Conservation (phyloP, 495 filamentous ascomycete genomes). For the Parachaetomium inaequale region DNA sequence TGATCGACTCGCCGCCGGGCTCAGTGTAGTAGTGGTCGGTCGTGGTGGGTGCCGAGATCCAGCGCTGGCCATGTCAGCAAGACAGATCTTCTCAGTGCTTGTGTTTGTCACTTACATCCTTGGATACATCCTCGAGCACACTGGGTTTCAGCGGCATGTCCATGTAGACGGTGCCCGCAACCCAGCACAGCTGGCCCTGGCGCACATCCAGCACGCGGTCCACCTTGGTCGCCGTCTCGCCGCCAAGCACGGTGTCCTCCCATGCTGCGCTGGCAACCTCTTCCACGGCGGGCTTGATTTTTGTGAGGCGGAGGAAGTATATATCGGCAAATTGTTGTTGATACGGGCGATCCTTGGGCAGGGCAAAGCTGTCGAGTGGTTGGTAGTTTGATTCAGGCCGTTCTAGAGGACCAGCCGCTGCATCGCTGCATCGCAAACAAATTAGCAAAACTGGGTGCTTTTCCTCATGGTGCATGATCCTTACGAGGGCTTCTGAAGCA, state of each 20-base stretch:
- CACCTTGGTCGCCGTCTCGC: constrained; percentile 67
- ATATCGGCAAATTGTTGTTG: constrained; percentile 95
- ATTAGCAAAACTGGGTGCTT: constrained; percentile 19
- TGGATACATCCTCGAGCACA: constrained; percentile 89
- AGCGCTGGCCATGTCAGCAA: constrained; percentile 56
- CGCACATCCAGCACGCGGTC: constrained; percentile 91
- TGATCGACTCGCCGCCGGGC: constrained; percentile 61
- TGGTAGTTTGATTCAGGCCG: constrained; percentile 64
- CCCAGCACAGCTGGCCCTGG: constrained; percentile 94
- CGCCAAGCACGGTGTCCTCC: constrained; percentile 73
- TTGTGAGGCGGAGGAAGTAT: constrained; percentile 89
- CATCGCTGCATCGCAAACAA: constrained; percentile 29
- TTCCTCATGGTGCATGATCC: neutral
- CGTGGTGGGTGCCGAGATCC: constrained; percentile 78
- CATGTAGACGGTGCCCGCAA: constrained; percentile 91
- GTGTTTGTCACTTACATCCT: constrained; percentile 61
- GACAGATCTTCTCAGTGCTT: neutral
- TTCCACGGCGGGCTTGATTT: constrained; percentile 82
- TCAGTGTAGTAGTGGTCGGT: constrained; percentile 68
- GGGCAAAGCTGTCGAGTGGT: constrained; percentile 65
- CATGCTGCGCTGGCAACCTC: constrained; percentile 68
- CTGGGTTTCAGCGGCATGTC: constrained; percentile 97
- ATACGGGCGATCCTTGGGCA: constrained; percentile 73
- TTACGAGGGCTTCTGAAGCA: constrained; percentile 36
- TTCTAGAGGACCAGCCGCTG: constrained; percentile 34